Evolutionary conservation across 2,329 filamentous ascomycete species (phyloP).

Genomic region (Fusarium sp.): DNA sequence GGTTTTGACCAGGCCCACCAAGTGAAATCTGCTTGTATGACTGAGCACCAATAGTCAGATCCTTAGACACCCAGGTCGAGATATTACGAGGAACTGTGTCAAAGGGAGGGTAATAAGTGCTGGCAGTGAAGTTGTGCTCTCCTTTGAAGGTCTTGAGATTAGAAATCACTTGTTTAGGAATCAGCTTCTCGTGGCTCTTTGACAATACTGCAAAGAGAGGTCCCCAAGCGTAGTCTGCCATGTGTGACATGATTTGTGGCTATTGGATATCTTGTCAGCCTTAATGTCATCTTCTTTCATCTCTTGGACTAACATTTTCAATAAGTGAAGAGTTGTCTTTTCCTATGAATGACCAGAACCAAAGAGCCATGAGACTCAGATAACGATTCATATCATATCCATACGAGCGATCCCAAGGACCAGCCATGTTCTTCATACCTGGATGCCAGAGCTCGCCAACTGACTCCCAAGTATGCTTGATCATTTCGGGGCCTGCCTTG

Average conservation of each 20-base stretch:
- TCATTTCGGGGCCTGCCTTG: constrained; percentile 62
- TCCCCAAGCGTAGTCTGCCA: constrained; percentile 67
- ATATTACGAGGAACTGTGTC: constrained; percentile 68
- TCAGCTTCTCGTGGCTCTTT: constrained; percentile 58
- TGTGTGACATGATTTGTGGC: constrained; percentile 67
- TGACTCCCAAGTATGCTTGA: constrained; percentile 63
- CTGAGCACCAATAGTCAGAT: constrained; percentile 70
- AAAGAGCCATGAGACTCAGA: constrained; percentile 66
- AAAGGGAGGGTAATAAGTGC: constrained; percentile 68
- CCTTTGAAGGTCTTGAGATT: constrained; percentile 60
- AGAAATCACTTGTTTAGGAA: constrained; percentile 54
- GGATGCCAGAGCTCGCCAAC: constrained; percentile 67
- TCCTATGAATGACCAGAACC: constrained; percentile 68
- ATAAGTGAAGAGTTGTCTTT: constrained; percentile 55
- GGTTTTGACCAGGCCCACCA: constrained; percentile 64
- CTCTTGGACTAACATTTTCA: constrained; percentile 39
- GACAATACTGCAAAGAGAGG: constrained; percentile 67
- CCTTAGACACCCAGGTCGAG: constrained; percentile 65
- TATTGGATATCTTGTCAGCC: constrained; percentile 19
- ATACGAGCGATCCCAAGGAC: constrained; percentile 73
- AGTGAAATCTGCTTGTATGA: constrained; percentile 66
- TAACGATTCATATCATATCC: constrained; percentile 74
- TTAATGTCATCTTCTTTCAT: not conserved
- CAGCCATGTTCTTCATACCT: constrained; percentile 69
- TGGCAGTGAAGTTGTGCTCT: constrained; percentile 63